These are phyloP conservation scores for Maudiozyma bulderi DNA, from an alignment of 805 yeast species.

Conservation along the genomic window DNA sequence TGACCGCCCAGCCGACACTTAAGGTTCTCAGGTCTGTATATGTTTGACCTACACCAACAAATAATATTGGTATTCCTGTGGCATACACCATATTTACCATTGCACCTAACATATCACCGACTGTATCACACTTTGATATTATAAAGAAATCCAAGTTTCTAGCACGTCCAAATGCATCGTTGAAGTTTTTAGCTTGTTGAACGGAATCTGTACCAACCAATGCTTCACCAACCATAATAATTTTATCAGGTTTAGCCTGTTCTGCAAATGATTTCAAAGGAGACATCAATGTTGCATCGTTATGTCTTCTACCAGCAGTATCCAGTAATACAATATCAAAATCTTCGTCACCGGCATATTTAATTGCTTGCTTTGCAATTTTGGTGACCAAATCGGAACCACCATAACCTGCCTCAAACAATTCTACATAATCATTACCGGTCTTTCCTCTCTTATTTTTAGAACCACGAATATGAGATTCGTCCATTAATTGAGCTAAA, in stretches of 20 bases:
- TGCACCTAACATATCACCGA: constrained; percentile 91
- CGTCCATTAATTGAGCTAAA: constrained; percentile 55
- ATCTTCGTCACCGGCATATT: constrained; percentile 55
- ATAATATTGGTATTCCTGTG: constrained; percentile 87
- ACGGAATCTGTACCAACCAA: constrained; percentile 96
- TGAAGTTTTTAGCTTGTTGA: constrained; percentile 87
- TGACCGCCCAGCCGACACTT: constrained; percentile 88
- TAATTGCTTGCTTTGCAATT: constrained; percentile 85
- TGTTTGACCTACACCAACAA: constrained; percentile 95
- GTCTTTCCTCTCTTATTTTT: constrained; percentile 30
- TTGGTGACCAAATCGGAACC: constrained; percentile 91
- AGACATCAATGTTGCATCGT: constrained; percentile 90
- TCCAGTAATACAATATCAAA: constrained; percentile 88
- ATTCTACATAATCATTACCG: constrained; percentile 44
- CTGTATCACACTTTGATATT: constrained; percentile 92
- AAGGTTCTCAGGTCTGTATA: constrained; percentile 87
- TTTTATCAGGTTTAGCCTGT: constrained; percentile 90
- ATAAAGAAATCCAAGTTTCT: constrained; percentile 82
- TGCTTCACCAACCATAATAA: constrained; percentile 98
- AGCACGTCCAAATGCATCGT: constrained; percentile 80
- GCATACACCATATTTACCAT: constrained; percentile 97
- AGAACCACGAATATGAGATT: constrained; percentile 30
- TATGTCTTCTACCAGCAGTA: constrained; percentile 96
- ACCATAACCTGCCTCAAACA: constrained; percentile 93
- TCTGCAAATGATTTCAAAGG: constrained; percentile 91